Evolutionary conservation across 2,329 filamentous ascomycete species (phyloP).

Genomic region (Diaporthe sp.): DNA sequence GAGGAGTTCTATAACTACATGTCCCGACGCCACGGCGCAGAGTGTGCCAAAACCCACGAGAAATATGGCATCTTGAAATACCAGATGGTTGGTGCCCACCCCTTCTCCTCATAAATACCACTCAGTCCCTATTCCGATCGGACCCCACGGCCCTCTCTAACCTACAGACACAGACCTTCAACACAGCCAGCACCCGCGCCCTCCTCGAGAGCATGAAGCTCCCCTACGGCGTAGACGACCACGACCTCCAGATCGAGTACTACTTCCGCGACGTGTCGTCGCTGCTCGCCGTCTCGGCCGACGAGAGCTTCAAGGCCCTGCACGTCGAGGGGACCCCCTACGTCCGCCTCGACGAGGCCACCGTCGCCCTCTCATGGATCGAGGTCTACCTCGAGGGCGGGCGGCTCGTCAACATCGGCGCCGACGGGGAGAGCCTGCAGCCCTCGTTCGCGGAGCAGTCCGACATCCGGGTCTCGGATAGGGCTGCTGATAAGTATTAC

Average conservation of each 20-base stretch:
- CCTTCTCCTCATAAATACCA: neutral
- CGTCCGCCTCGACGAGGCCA: neutral
- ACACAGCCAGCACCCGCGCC: constrained; percentile 13
- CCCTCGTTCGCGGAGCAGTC: constrained; percentile 22
- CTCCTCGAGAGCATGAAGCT: constrained; percentile 9
- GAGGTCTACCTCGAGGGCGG: constrained; percentile 6
- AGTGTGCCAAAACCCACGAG: constrained; percentile 9
- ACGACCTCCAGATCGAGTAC: constrained; percentile 9
- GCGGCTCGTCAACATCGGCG: neutral
- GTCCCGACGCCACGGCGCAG: neutral
- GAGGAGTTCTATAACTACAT: constrained; percentile 15
- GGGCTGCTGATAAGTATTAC: constrained; percentile 21
- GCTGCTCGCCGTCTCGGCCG: neutral
- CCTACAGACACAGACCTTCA: neutral
- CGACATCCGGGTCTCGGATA: neutral
- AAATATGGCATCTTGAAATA: neutral
- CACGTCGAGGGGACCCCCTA: neutral
- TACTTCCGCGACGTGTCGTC: neutral
- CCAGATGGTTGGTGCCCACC: neutral
- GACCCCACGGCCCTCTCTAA: neutral
- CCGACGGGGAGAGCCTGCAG: constrained; percentile 4
- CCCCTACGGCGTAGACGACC: constrained; percentile 8
- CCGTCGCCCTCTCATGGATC: neutral
- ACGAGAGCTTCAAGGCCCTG: neutral
- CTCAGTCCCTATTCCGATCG: too few relatives aligned